Evolutionary conservation across 2,329 filamentous ascomycete species (phyloP), one percentile per base, ranked within the genome.

Genomic region (Aureobasidium sp.): DNA sequence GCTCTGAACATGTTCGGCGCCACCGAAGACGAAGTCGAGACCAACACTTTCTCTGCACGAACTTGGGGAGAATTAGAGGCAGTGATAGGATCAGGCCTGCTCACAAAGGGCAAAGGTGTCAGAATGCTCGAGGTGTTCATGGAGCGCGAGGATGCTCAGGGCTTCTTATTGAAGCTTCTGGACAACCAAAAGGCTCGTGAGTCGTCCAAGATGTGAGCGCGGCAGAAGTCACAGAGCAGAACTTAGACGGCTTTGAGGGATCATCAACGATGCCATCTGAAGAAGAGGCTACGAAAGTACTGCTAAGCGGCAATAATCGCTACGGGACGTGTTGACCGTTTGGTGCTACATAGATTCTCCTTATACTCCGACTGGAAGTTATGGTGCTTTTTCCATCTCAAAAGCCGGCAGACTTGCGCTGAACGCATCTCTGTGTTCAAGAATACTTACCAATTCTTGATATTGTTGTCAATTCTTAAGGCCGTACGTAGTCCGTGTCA

Each of bases 51-150:
- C 42, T 57, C 50, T n/a, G 64, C 67, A 52, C 64, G 64, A 60
- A 66, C 64, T 6, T 56, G 60, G 40, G 60, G 66, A 5, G 64
- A 68, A 17, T 24, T 66, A 17, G 52, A 62, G 6, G 58, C 14
- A 50, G 62, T 37, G 37, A 63, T 48, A 50, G 60, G 72, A 71
- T 29, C 53, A 71, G 69, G 22, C 82, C 80, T 47, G 78, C 81
- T 9, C 78, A 72, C 24, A 72, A 71, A 64, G 69, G 80, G 62
- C 75, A 76, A 48, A 42, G 54, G 54, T 5, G 31, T 58, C 31
- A 47, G 42, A 73, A 85, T 95, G 71, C 89, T 95, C 44, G 91
- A 95, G 78, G 70, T 95, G 49, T 87, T 90, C 69, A 90, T 95
- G 84, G 86, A 85, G 8, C 88, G 83, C 74, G 82, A 91, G 63